Evolutionary conservation across 2,329 filamentous ascomycete species (phyloP), one percentile per base, ranked within the genome.

Genomic region (Didymella glomerata): DNA sequence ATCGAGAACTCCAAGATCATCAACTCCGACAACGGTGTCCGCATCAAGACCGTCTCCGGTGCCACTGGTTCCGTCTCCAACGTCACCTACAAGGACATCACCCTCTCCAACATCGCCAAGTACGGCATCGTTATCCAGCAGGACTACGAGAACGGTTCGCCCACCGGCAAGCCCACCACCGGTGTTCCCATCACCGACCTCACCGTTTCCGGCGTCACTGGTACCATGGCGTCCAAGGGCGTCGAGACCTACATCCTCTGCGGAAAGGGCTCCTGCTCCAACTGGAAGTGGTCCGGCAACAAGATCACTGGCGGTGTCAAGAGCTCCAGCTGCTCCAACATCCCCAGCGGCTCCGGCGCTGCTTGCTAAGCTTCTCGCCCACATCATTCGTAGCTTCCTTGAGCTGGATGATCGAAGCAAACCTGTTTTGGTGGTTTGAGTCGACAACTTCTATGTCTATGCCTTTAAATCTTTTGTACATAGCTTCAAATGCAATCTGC

Each of bases 21-120:
- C 58, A 76, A 86, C 71, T 86, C 83, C 0, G 73, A 81, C 49
- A 86, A 86, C 71, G 85, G 84, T 54, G 78, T 86, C 48, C 84
- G 85, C 58, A 82, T 88, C 76, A 88, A 88, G 79, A 84, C 83
- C 11, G 80, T 83, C 25, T 81, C 75, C 42, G 81, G 77, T 50
- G 80, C 79, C 4, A 86, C 82, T 0, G 86, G 85, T 44, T 76
- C 77, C 8, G 83, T 88, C 57, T 76, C 71, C 34, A 79, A 79
- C 58, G 60, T 84, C 53, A 78, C 77, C 22, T 84, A 82, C 74
- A 71, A 76, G 60, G 79, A 82, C 65, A 83, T 84, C 61, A 74
- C 72, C 4, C 67, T 84, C 40, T 72, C 70, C 34, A 76, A 77
- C 50, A 82, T 83, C 61, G 68, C 74, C 30, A 77, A 78, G 60